A percentile compares a stretch with the other conserved stretches of the same genome.
Conservation (phyloP, 257 asterid species). For the Coffea canephora region DNA sequence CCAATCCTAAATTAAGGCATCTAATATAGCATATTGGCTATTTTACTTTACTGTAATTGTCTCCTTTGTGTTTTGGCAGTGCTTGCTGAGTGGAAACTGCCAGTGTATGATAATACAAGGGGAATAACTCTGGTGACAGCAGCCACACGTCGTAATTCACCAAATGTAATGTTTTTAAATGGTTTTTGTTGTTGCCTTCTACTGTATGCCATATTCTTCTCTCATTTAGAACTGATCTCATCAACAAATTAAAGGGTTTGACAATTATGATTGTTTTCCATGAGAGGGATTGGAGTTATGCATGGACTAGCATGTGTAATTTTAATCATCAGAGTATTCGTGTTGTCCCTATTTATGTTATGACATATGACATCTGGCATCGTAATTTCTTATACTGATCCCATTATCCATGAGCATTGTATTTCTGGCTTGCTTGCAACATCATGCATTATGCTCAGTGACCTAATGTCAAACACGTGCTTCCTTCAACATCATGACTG, state of each 20-base stretch:
- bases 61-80: constrained; percentile 39
- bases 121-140: constrained; percentile 88
- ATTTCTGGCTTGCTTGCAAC: neutral
- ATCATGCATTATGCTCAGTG: neutral
- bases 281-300: neutral
- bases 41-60: constrained; percentile 13
- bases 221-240: neutral
- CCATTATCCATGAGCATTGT: neutral
- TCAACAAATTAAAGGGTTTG: neutral
- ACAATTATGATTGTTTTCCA: neutral
- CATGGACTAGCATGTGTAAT: neutral
- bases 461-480: neutral
- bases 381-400: neutral
- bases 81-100: constrained; percentile 97
- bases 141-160: constrained; percentile 93
- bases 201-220: neutral
- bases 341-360: neutral
- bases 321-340: too few species aligned
- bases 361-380: neutral
- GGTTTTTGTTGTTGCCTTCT: neutral
- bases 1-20: neutral
- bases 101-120: constrained; percentile 70
- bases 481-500: neutral
- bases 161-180: constrained; percentile 58
- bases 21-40: neutral